Base-by-base conservation (phyloP, 2,329 filamentous ascomycete genomes). In the Hymenoscyphus fraxineus region DNA sequence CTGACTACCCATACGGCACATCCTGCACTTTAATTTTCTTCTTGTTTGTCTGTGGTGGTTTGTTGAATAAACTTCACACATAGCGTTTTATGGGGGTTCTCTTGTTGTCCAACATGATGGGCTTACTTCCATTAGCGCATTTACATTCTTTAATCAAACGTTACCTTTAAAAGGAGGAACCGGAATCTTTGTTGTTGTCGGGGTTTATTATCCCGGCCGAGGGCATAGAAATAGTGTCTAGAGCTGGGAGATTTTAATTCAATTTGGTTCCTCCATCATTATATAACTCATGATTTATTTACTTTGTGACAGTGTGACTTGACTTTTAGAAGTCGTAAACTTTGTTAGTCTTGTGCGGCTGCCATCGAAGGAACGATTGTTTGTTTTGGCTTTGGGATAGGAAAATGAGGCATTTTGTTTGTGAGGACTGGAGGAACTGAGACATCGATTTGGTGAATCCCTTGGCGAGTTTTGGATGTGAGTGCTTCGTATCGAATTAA, bases 21-120 rank as follows among this genome's bases (percentile, higher is more conserved):
- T 72, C 70, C 71, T 73, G 70, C 71, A 69, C 58, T 27, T 31
- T 19, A 27, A n/a, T 35, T 35, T 35, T 69, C 69, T 70, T 63
- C 62, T 69, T 71, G 69, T 67, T 69, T 35, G 59, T 55, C 32
- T 54, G 27, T 47, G 22, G 44, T 44, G 19, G 27, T 57, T 58
- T 22, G 38, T 51, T 51, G 44, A 51, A 51, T 51, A 32, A 40
- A 27, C 10, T 31, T n/a, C 15, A 15, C 22, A 40, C 19, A 38
- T 10, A 55, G 35, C 16, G n/a, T 54, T 7, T 19, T n/a, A 38
- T 35, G 55, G 27, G 35, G 10, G 19, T 3, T 16, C 19, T 16
- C 12, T 31, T 55, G 47, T 19, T 55, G 47, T 55, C 12, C 13
- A 9, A 35, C 2, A 35, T 57, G 15, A 19, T n/a, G 41, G 41